Conservation (phyloP, 768 basidiomycete genomes). For the Clathrus columnatus region DNA sequence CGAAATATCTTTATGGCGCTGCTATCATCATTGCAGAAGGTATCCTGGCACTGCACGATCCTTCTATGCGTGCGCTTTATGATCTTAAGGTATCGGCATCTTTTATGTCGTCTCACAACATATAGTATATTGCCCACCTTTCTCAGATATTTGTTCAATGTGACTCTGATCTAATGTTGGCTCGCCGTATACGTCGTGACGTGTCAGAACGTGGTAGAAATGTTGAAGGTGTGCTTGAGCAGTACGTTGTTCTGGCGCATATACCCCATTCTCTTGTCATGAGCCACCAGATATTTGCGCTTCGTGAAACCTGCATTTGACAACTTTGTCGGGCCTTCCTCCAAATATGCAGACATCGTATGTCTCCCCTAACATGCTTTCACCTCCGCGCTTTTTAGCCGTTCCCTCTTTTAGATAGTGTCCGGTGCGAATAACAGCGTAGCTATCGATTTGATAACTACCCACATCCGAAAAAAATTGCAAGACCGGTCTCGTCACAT, state of each 20-base stretch:
- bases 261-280: not conserved
- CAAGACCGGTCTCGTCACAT: conserved; percentile 69
- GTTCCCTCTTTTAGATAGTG: conserved; percentile 61
- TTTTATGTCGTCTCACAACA: not conserved
- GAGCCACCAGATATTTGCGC: conserved; percentile 62
- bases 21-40: conserved; percentile 92
- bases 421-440: conserved; percentile 84
- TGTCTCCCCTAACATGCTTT: conserved; percentile 4
- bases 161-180: conserved; percentile 95
- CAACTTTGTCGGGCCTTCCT: conserved; percentile 84
- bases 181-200: conserved; percentile 82
- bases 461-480: conserved; percentile 80
- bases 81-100: conserved; percentile 70
- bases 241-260: conserved; percentile 37
- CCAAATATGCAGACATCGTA: conserved; percentile 86
- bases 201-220: conserved; percentile 79
- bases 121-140: not conserved
- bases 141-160: conserved; percentile 79
- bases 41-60: conserved; percentile 83
- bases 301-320: conserved; percentile 95
- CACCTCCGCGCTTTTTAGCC: not conserved
- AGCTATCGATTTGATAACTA: conserved; percentile 88
- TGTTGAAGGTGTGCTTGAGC: conserved; percentile 82
- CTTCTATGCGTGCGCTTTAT: conserved; percentile 68
- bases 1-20: conserved; percentile 87